phyloP scores from a whole-genome alignment of 2,329 filamentous ascomycete genomes.

The Scorias spongiosa region DNA sequence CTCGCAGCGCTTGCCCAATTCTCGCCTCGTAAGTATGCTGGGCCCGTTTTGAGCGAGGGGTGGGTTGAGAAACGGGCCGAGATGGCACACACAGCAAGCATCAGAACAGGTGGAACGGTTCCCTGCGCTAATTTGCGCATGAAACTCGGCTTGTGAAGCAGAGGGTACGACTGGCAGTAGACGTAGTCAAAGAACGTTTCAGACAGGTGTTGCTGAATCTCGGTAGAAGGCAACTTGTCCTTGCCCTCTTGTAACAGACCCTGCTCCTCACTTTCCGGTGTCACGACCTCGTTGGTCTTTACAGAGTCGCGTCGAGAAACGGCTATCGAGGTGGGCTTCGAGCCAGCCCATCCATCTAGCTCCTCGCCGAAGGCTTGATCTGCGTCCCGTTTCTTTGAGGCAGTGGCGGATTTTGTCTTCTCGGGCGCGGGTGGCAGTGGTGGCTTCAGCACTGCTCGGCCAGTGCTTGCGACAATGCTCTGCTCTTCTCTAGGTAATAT shows the following conservation, averaged over 20 bases:
- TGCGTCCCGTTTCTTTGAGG: constrained; percentile 59
- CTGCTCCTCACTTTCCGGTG: constrained; percentile 51
- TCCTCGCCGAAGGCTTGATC: constrained; percentile 80
- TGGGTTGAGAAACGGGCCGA: constrained; percentile 91
- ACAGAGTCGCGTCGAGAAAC: constrained; percentile 25
- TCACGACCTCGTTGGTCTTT: constrained; percentile 34
- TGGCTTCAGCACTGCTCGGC: constrained; percentile 73
- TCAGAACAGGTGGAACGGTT: constrained; percentile 72
- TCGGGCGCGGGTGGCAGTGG: constrained; percentile 42
- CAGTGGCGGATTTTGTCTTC: constrained; percentile 34
- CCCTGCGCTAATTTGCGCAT: constrained; percentile 74
- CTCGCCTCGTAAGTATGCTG: constrained; percentile 76
- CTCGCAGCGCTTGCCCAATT: constrained; percentile 80
- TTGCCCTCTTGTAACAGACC: constrained; percentile 67
- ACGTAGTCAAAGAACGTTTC: constrained; percentile 93
- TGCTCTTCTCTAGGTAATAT: constrained; percentile 78
- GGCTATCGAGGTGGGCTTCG: constrained; percentile 33
- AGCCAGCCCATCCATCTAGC: constrained; percentile 58
- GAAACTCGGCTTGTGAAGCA: constrained; percentile 93
- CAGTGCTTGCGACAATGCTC: constrained; percentile 50
- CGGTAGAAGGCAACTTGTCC: constrained; percentile 67
- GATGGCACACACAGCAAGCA: constrained; percentile 87
- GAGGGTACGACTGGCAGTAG: constrained; percentile 86
- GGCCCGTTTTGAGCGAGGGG: constrained; percentile 59
- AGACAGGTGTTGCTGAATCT: constrained; percentile 82